Evolutionary conservation across 257 asterid species (phyloP), one percentile per base, ranked within the genome.

Genomic region (Perilla frutescens): DNA sequence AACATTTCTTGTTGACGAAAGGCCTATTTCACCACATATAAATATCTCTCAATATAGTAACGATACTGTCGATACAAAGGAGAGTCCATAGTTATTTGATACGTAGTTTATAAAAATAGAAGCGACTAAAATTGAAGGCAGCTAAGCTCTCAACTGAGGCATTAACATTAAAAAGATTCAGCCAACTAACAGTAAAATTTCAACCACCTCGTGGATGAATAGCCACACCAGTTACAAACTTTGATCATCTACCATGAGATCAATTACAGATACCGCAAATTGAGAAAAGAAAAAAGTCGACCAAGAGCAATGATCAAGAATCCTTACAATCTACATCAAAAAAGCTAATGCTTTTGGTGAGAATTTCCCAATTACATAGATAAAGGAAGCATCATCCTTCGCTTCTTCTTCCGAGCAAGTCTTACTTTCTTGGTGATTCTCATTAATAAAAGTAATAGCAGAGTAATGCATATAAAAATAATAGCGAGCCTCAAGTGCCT

Each of bases 381-480:
- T 71, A 90, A 79, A 2, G 97, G 97, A 79, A 90, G 96, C 76
- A 92, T 88, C 97, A 92, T 88, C 70, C 96, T 88, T 75, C 96
- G 91, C 77, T 79, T 90, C 87, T 85, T 92, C 86, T 78, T 88
- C 75, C 93, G 72, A 48, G 96, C 87, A 78, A 79, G 82, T 76
- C 83, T 83, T 58, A 84, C 85, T 78, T 81, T 88, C 84, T 88
- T 90, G 11, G 90, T 85, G 43, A 92, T 72, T 83, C 76, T 90
- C 89, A 91, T 79, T 76, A 88, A 83, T 66, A 88, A 40, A 74
- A 85, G 83, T 84, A 85, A 70, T 64, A 88, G 70, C 67, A 87
- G 59, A 32, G 89, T 81, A 37, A 77, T 26, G 69, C 80, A 77
- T 61, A 88, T 60, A 75, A 90, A 76, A 66, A 83, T 72, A 76